phyloP scores from a whole-genome alignment of 352 stramenopile species.

The Phytophthora fragariae region DNA sequence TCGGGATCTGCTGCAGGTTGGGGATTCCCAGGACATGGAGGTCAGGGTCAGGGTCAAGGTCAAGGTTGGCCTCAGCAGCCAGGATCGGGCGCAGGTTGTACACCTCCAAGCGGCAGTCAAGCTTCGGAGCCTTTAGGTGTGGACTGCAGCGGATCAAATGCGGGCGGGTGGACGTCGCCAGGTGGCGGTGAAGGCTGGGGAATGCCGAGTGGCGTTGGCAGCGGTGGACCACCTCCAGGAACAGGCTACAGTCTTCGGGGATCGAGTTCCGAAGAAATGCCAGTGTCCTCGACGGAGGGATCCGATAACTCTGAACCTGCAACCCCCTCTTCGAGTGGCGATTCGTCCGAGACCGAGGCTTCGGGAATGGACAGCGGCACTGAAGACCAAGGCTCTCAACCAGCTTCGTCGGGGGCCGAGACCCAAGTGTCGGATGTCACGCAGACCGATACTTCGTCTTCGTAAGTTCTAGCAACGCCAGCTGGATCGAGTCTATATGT shows the following conservation, averaged over 20 bases:
- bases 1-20: background rate
- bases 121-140: background rate
- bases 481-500: background rate
- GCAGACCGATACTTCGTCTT: background rate
- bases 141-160: slow-evolving; percentile 20
- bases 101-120: slow-evolving; percentile 1
- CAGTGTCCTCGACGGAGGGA: background rate
- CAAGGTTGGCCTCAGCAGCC: background rate
- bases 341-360: slow-evolving; percentile 2
- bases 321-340: background rate
- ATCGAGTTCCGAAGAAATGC: slow-evolving; percentile 3
- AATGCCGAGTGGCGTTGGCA: background rate
- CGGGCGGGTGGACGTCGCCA: background rate
- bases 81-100: slow-evolving; percentile 6
- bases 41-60: background rate
- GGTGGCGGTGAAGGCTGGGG: slow-evolving; percentile 7
- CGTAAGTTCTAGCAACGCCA: background rate
- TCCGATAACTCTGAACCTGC: background rate
- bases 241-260: slow-evolving; percentile 2
- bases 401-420: background rate
- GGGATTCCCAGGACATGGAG: background rate
- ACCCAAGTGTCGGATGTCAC: background rate
- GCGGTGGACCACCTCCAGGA: background rate
- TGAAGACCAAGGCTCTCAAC: background rate
- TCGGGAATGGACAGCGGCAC: background rate